phyloP scores from a whole-genome alignment of 2,329 filamentous ascomycete genomes.

The Ceratocystis smalleyi region DNA sequence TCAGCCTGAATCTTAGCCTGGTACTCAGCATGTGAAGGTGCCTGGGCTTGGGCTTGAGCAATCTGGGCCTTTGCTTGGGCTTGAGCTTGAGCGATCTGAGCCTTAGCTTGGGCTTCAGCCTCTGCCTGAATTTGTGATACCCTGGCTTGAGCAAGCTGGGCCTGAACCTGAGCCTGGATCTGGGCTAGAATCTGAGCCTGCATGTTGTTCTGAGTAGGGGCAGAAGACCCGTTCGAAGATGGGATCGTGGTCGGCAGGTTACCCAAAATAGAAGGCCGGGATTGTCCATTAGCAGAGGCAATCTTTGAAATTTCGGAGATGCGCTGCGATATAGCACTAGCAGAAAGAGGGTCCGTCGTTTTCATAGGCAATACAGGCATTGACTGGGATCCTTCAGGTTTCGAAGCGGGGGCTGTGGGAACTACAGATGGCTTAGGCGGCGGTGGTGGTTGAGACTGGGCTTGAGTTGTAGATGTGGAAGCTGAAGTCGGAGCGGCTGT shows the following conservation, averaged over 20 bases:
- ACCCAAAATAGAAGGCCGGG: conserved; percentile 18
- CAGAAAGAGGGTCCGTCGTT: conserved; percentile 12
- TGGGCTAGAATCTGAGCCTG: conserved; percentile 14
- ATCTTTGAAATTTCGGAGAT: conserved; percentile 16
- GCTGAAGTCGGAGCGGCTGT: neutral
- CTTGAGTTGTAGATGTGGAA: neutral
- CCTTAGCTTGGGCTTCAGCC: conserved; percentile 11
- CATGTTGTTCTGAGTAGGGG: conserved; percentile 12
- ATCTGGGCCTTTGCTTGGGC: conserved; percentile 15
- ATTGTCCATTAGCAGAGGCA: conserved; percentile 19
- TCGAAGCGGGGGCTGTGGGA: neutral
- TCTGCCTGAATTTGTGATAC: conserved; percentile 12
- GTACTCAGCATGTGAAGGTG: conserved; percentile 5
- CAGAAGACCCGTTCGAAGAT: neutral
- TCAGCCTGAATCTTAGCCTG: conserved; percentile 14
- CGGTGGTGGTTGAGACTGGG: neutral
- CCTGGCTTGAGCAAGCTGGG: conserved; percentile 19
- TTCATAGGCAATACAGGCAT: neutral
- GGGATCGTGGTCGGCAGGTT: conserved; percentile 12
- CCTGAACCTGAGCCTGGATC: conserved; percentile 26
- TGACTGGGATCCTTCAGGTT: neutral
- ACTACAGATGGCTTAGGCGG: neutral
- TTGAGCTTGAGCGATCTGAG: conserved; percentile 14
- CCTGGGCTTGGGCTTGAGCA: conserved; percentile 14
- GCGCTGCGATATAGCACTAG: conserved; percentile 13